Evolutionary conservation across 345 rosid genomes (phyloP).

Genomic region (Pistacia integerrima): DNA sequence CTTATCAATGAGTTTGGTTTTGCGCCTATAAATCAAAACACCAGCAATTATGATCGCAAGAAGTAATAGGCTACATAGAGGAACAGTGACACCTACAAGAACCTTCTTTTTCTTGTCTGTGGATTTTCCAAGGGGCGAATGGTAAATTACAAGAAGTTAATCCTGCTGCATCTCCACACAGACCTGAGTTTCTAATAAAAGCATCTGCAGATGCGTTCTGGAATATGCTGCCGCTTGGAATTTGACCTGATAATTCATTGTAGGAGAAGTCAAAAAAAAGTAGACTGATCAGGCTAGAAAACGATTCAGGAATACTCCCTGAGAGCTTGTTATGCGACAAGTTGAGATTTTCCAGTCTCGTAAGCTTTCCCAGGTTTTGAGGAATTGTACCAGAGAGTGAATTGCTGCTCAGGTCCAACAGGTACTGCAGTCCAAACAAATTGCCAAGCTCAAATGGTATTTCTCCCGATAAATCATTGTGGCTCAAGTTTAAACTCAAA

Average conservation of each 20-base stretch:
- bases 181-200: constrained; percentile 51
- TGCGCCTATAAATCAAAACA: constrained; percentile 19
- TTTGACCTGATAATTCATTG: constrained; percentile 49
- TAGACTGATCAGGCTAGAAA: constrained; percentile 56
- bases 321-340: constrained; percentile 59
- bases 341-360: constrained; percentile 45
- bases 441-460: constrained; percentile 51
- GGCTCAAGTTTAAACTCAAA: constrained; percentile 54
- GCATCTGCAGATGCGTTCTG: constrained; percentile 38
- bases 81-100: constrained; percentile 44
- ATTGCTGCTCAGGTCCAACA: constrained; percentile 71
- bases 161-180: constrained; percentile 58
- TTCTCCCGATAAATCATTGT: constrained; percentile 52
- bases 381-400: constrained; percentile 60
- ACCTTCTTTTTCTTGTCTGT: constrained; percentile 24
- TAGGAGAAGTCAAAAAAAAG: constrained; percentile 53
- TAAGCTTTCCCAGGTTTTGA: constrained; percentile 42
- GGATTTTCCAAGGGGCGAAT: constrained; percentile 23
- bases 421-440: constrained; percentile 39
- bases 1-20: constrained; percentile 29
- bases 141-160: constrained; percentile 36
- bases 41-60: constrained; percentile 19
- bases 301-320: constrained; percentile 46
- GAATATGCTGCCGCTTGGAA: constrained; percentile 49
- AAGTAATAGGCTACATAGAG: constrained; percentile 31